Evolutionary conservation across 768 basidiomycete species (phyloP).

Genomic region (Collybia sordida): DNA sequence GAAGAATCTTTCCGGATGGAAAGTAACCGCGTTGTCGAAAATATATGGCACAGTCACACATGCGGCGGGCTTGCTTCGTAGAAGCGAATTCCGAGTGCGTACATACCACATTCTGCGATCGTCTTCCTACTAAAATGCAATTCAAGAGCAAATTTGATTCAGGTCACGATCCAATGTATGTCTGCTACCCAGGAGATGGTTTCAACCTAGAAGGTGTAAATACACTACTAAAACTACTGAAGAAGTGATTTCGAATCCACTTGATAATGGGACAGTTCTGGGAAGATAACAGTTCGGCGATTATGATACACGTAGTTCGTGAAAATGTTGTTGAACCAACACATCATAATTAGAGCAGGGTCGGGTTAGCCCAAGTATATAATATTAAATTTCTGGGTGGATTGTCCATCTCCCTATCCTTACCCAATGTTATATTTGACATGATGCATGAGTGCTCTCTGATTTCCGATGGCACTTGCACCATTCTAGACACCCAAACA

Average conservation of each 20-base stretch:
- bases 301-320: too few relatives aligned
- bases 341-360: too few relatives aligned
- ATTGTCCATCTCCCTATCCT: too few relatives aligned
- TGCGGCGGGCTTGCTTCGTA: conserved; percentile 36
- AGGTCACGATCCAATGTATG: conserved; percentile 42
- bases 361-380: too few relatives aligned
- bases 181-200: conserved; percentile 49
- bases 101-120: neutral
- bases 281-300: too few relatives aligned
- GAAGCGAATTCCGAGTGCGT: conserved; percentile 46
- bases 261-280: too few relatives aligned
- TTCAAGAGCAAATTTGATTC: conserved; percentile 46
- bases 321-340: too few relatives aligned
- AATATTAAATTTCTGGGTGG: too few relatives aligned
- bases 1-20: conserved; percentile 47
- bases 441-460: too few relatives aligned
- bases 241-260: conserved; percentile 19
- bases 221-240: conserved; percentile 37
- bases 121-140: neutral
- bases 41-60: conserved; percentile 40
- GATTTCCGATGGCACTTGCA: too few relatives aligned
- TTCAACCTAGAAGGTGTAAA: conserved; percentile 48
- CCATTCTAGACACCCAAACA: too few relatives aligned
- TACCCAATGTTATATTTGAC: too few relatives aligned
- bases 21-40: conserved; percentile 40